Evolutionary conservation across 805 yeast species (phyloP), one percentile per base, ranked within the genome.

Genomic region (Saccharomyces jurei): DNA sequence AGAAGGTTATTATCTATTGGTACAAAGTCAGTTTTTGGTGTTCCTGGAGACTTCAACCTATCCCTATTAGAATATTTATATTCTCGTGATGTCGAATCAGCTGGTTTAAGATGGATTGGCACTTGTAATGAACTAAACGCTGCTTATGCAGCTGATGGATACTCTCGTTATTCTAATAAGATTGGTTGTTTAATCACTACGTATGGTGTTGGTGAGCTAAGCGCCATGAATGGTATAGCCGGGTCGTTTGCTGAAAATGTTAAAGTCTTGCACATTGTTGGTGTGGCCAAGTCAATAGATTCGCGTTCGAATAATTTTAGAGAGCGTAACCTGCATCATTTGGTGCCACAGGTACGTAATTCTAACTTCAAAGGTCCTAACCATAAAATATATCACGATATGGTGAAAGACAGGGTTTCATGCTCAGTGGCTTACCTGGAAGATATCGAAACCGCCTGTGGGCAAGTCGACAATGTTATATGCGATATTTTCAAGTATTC

Each of bases 121-220:
- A 81, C 83, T 56, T 88, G 96, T 73, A 90, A 90, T 65, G 97
- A 90, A 72, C 77, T 90, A 59, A 91, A 90, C 65, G 85, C 94
- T 3, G 94, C 95, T 8, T 90, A 91, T 67, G 83, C 94, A 5
- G 91, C 92, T 6, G 97, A 91, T 68, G 97, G 97, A 4, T 91
- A 88, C 64, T 82, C 94, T 21, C 78, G 92, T 57, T 74, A 75
- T 47, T 76, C 83, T 29, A 74, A 77, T 50, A 78, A 81, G n/a
- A 78, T 87, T 6, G 88, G 89, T 52, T 89, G 83, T 22, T 68
- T 81, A 46, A 70, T 81, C 53, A 71, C 76, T 3, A 89, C 97
- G 3, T 87, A 77, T 69, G 97, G 96, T 51, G 97, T 89, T 17
- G 97, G 97, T 54, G 96, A 89, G 68, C 76, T 89, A 58, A 82